Evolutionary conservation across 768 basidiomycete species (phyloP), one percentile per base, ranked within the genome.

Genomic region (Cystofilobasidium macerans): DNA sequence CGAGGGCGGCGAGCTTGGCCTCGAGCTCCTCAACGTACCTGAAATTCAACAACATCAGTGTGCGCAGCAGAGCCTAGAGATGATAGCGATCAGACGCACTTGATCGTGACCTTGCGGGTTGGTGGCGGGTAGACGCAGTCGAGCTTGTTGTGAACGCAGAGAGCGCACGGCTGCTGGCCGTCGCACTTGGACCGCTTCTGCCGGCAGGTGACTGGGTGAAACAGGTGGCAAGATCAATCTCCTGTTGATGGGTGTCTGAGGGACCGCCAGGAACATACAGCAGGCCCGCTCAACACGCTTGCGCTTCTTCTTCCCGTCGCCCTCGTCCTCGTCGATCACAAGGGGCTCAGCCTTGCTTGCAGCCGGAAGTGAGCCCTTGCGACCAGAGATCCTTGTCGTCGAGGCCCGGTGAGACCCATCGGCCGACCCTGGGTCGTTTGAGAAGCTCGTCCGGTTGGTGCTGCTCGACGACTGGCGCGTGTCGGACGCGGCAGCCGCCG

Each of bases 1-100:
- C 57, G 7, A 58, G 40, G 4, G 33, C 57, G 2, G 57, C 57
- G 1, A 58, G 36, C 28, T 58, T 58, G 22, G 36, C 36, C 40
- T 58, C 57, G 7, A 58, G 57, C 16, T 58, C 57, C 40, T 58
- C 57, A n/a, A 58, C 57, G 40, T 58, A 58, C 35, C 40, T 36
- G 16, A 12, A 36, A 20, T n/a, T n/a, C 8, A 22, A 18, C 28
- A 38, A 35, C 22, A 13, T n/a, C 9, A 38, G 33, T 3, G 30
- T 35, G 24, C 57, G 40, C 1, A 11, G 22, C 40, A 6, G 13
- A 18, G 28, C 2, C 13, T 38, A 2, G 24, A 12, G 26, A n/a
- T 12, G 8, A 9, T 4, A 40, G 9, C 7, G 22, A 32, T 12
- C 9, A 28, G 24, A 36, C 40, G 22, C 22, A 36, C 57, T 58